Percentiles rank a stretch among this genome's conserved stretches.
phyloP scores from a whole-genome alignment of 2,329 filamentous ascomycete genomes.

The Trichoderma asperellum region DNA sequence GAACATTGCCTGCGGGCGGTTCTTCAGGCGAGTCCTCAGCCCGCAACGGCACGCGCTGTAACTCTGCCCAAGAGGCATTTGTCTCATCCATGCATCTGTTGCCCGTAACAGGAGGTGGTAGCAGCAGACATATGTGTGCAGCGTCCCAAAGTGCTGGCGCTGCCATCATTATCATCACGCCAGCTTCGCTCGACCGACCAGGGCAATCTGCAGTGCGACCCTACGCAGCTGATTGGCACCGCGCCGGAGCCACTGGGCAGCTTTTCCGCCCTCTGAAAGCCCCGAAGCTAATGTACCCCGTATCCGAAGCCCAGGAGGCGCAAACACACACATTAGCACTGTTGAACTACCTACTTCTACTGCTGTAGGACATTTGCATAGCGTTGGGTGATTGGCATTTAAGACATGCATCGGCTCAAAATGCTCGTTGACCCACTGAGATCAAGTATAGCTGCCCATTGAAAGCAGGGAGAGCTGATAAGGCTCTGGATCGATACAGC shows the following conservation, averaged over 20 bases:
- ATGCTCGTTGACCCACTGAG: not conserved
- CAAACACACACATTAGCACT: not conserved
- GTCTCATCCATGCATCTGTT: not conserved
- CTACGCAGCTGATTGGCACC: not conserved
- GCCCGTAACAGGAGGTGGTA: not conserved
- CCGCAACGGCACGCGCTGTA: not conserved
- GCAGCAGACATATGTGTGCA: not conserved
- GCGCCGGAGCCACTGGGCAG: constrained; percentile 3
- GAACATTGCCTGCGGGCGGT: constrained; percentile 2
- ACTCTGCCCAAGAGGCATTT: not conserved
- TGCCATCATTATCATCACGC: constrained; percentile 5
- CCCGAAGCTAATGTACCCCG: constrained; percentile 21
- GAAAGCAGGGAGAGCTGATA: not conserved
- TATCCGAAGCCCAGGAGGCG: constrained; percentile 2
- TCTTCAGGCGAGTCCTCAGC: not conserved
- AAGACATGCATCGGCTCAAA: not conserved
- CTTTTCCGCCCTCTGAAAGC: constrained; percentile 4
- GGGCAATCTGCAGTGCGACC: constrained; percentile 14
- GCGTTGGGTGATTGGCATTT: not conserved
- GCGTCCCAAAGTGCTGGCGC: not conserved
- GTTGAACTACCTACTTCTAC: not conserved
- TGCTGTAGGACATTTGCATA: not conserved
- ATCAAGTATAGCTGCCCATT: not conserved
- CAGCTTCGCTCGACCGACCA: not conserved
- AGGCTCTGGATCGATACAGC: not conserved